Conservation (phyloP, 192 early-diverging fungal species). For the Coemansia sp. region DNA sequence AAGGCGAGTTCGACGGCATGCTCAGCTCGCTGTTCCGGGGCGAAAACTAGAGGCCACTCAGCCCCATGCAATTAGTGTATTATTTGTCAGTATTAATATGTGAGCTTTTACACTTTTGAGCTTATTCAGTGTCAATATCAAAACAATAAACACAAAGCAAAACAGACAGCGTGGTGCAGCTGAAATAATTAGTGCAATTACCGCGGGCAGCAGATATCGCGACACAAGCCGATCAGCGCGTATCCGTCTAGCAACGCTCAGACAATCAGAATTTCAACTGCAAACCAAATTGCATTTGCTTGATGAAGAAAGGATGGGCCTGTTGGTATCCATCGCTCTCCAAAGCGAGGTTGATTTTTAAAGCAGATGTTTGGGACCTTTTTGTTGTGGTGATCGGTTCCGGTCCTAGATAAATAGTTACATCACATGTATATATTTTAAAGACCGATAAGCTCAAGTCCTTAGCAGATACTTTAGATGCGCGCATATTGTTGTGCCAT, state of each 20-base stretch:
- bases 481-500: too few relatives aligned
- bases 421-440: too few relatives aligned
- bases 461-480: too few relatives aligned
- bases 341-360: too few relatives aligned
- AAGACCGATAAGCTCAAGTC: too few relatives aligned
- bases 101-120: neutral
- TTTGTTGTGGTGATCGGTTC: too few relatives aligned
- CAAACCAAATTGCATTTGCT: neutral
- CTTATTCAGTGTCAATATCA: neutral
- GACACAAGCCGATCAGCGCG: neutral
- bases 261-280: neutral
- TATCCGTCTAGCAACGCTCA: neutral
- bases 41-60: neutral
- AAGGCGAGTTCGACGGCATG: slow-evolving; percentile 9
- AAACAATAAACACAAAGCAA: neutral
- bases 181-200: neutral
- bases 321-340: neutral
- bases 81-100: neutral
- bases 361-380: too few relatives aligned
- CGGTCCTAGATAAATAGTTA: too few relatives aligned
- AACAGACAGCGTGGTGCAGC: neutral
- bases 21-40: slow-evolving; percentile 18
- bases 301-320: neutral
- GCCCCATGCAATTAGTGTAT: neutral
- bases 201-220: neutral